These are phyloP conservation scores for Ampelomyces quisqualis DNA, from an alignment of 2,329 filamentous ascomycete genomes.

Conservation along the genomic window DNA sequence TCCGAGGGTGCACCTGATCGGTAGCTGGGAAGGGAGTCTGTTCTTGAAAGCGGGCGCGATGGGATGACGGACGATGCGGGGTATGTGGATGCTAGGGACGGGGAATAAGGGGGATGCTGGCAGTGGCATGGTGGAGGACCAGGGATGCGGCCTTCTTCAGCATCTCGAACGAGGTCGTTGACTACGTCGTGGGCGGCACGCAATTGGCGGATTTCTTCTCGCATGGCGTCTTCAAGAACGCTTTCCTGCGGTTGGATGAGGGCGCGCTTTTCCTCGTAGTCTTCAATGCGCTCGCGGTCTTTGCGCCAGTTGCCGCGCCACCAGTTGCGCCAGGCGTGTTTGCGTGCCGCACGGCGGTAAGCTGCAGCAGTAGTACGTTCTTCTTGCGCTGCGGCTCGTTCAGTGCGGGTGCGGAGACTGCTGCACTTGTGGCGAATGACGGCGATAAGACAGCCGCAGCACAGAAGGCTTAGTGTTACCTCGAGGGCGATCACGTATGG, in stretches of 20 bases:
- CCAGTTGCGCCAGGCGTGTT: conserved; percentile 54
- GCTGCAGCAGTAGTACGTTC: conserved; percentile 54
- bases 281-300: conserved; percentile 35
- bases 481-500: conserved; percentile 46
- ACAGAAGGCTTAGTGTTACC: conserved; percentile 48
- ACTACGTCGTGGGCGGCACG: conserved; percentile 56
- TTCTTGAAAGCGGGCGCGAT: conserved; percentile 41
- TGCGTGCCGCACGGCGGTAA: conserved; percentile 56
- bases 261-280: conserved; percentile 56
- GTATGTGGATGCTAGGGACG: conserved; percentile 36
- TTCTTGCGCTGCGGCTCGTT: conserved; percentile 56
- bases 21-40: conserved; percentile 49
- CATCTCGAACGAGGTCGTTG: conserved; percentile 48
- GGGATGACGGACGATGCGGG: conserved; percentile 34
- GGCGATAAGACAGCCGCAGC: conserved; percentile 48
- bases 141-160: conserved; percentile 37
- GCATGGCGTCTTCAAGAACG: conserved; percentile 48
- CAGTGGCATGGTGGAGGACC: conserved; percentile 17
- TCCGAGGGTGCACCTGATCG: conserved; percentile 41
- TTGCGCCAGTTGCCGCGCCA: conserved; percentile 47
- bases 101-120: conserved; percentile 23
- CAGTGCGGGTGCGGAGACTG: conserved; percentile 53
- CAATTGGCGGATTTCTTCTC: conserved; percentile 52
- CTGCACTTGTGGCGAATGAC: conserved; percentile 52
- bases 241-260: conserved; percentile 51